Conservation (phyloP, 495 filamentous ascomycete genomes). For the Daldinia concentrica region DNA sequence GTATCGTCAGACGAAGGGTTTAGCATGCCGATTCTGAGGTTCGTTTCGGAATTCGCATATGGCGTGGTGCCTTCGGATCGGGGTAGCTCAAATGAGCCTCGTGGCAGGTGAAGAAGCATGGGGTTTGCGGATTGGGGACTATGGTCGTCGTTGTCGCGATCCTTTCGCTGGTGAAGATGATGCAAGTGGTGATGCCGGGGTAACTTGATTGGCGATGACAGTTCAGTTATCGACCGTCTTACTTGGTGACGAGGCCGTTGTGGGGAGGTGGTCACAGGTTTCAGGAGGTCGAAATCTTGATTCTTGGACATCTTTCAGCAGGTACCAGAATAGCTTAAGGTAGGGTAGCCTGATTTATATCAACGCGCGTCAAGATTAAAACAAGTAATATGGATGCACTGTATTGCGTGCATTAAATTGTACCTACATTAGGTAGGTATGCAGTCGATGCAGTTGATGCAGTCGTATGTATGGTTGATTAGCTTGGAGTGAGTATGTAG, state of each 20-base stretch:
- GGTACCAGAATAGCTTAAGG: constrained; percentile 13
- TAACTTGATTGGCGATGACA: constrained; percentile 58
- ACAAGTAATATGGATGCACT: constrained; percentile 16
- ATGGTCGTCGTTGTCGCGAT: constrained; percentile 52
- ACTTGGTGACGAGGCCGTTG: constrained; percentile 59
- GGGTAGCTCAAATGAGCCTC: constrained; percentile 51
- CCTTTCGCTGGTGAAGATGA: constrained; percentile 54
- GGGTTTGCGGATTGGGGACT: constrained; percentile 45
- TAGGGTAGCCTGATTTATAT: constrained; percentile 33
- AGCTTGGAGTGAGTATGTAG: constrained; percentile 16
- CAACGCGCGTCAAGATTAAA: constrained; percentile 5
- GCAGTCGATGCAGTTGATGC: constrained; percentile 14
- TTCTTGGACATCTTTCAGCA: constrained; percentile 49
- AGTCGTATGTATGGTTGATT: constrained; percentile 7
- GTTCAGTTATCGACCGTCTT: constrained; percentile 60
- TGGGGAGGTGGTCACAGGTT: constrained; percentile 46
- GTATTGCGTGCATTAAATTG: constrained; percentile 21
- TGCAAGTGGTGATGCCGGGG: constrained; percentile 54
- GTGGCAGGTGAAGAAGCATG: constrained; percentile 39
- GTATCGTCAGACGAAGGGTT: constrained; percentile 47
- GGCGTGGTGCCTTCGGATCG: constrained; percentile 57
- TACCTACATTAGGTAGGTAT: constrained; percentile 16
- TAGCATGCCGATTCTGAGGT: constrained; percentile 53
- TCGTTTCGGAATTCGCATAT: constrained; percentile 53
- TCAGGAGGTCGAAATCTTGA: constrained; percentile 46